Conservation (phyloP, 345 rosid species). For the Geranium rotundifolium region DNA sequence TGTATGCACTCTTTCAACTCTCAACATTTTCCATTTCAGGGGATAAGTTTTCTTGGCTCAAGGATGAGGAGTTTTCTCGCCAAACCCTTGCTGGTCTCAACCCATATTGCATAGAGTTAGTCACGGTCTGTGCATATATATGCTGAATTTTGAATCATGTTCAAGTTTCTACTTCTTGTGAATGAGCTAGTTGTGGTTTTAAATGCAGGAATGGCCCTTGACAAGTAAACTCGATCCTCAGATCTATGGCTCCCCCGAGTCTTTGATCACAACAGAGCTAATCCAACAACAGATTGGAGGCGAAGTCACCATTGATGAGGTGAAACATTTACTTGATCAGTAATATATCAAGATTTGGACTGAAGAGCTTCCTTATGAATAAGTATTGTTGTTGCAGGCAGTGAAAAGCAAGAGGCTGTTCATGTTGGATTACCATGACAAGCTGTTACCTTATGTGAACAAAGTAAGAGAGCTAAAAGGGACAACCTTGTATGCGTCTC, state of each 20-base stretch:
- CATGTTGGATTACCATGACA: constrained; percentile 49
- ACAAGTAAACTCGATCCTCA: constrained; percentile 58
- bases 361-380: too few relatives aligned
- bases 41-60: constrained; percentile 60
- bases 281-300: constrained; percentile 48
- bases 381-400: constrained; percentile 24
- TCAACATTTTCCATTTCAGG: constrained; percentile 19
- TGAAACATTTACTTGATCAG: too few relatives aligned
- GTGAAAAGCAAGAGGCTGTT: constrained; percentile 36
- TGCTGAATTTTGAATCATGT: not conserved
- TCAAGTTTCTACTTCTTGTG: not conserved
- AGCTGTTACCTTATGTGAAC: constrained; percentile 49
- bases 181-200: not conserved
- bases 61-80: constrained; percentile 69
- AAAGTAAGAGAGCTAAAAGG: constrained; percentile 40
- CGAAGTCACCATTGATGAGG: constrained; percentile 38
- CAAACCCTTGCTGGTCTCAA: constrained; percentile 77
- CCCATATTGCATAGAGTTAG: constrained; percentile 39
- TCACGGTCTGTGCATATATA: constrained; percentile 23
- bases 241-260: constrained; percentile 49
- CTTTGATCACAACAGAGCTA: constrained; percentile 52
- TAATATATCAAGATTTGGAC: too few relatives aligned
- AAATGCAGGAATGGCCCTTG: constrained; percentile 69
- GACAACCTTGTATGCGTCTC: constrained; percentile 52
- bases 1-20: not conserved